Evolutionary conservation across 1,284 basidiomycete species (phyloP), one percentile per base, ranked within the genome.

Genomic region (Apiotrichum siamense): DNA sequence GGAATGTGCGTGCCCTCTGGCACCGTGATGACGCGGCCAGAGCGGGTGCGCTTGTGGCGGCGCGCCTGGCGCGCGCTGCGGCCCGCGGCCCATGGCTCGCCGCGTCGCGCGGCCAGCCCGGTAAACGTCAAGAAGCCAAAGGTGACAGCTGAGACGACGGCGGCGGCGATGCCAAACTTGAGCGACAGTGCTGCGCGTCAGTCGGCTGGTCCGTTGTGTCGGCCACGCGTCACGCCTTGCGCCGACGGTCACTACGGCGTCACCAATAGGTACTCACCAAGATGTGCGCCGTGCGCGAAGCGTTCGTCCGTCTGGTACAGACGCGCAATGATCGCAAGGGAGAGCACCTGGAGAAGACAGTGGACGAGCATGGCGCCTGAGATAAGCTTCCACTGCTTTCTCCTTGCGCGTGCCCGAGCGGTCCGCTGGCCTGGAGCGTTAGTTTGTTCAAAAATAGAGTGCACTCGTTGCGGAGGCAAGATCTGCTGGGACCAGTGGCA

Each of bases 331-430:
- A 75, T 46, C 21, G 63, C 61, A 42, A 73, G 55, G 12, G 66
- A 67, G 1, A 69, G 40, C 23, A 68, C 52, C 50, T 73, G 73
- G 2, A 75, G 52, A 3, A 67, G 23, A 36, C 65, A 67, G 50
- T 75, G 73, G 17, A 73, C 66, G 23, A 64, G 45, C 70, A 72
- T 73, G 2, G 71, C 67, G 12, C 59, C 67, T 0, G 70, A 72
- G 10, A 75, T 71, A 29, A 75, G 64, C 58, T 73, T 73, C 73
- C 73, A 75, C 35, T 72, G 70, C 38, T 71, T 64, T 52, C 67
- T 50, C 25, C 73, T 56, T 6, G 72, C 69, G 44, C 64, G 61
- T 6, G 72, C 73, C 39, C 73, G 57, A n/a, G 67, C 67, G 4
- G 65, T 66, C 17, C 67, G 57, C 31, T 70, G 60, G 17, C 70